Base-by-base conservation (phyloP, 192 early-diverging fungal genomes). In the Backusella parvicylindrica region DNA sequence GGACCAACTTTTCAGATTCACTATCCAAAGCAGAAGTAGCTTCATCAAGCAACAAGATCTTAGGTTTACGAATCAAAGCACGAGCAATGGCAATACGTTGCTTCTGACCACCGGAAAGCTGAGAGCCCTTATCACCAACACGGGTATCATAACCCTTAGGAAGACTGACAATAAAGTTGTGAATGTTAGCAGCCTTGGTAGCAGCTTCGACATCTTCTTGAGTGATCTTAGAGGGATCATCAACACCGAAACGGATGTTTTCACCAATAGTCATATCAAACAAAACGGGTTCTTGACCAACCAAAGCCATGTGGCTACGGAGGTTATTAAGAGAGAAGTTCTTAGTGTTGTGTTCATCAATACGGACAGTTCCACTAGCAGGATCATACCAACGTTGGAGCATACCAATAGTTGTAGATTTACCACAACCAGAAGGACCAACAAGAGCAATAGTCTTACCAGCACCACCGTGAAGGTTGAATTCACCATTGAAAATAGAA, bases 241-340 rank as follows among this genome's bases (percentile, higher is more conserved):
- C 76, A 0, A 77, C 26, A 12, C 90, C 91, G 76, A 92, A 97
- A 16, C 81, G 84, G 64, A 97, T 97, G 86, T 96, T 97, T 16
- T 96, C 93, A 26, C 84, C 82, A 68, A 96, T 92, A n/a, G 89
- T 86, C 77, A 92, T 79, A 81, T 95, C 92, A 75, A 96, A 96
- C 49, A 97, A 81, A 66, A 94, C 90, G 6, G 96, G 96, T 81
- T 96, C 95, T 77, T 97, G 95, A 30, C 91, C 91, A 16, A 97
- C 96, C 16, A 97, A 82, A 41, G 92, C 91, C 82, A 96, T 79
- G 71, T 84, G 85, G 9, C 72, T 65, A 53, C 96, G 90, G 33
- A 96, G 80, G 50, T 88, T 83, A 5, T 77, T 37, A 7, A 95
- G 70, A 37, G 90, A 84, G 85, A 90, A 93, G 67, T 87, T 72